Evolutionary conservation across 2,329 filamentous ascomycete genomes (phyloP).

Genomic region (Tolypocladium cylindrosporum): DNA sequence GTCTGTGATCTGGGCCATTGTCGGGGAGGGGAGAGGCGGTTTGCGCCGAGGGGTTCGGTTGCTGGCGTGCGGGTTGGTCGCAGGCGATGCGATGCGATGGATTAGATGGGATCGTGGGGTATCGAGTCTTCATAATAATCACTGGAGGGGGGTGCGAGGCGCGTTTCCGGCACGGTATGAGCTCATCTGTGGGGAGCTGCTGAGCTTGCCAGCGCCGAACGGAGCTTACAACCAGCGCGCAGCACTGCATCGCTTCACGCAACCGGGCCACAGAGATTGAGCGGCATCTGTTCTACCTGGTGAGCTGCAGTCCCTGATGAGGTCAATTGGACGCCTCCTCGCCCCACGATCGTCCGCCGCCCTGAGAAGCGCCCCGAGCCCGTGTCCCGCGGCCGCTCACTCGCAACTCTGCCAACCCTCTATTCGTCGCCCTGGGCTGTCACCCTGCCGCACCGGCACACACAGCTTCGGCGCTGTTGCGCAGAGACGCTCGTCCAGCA

Average conservation of each 20-base stretch:
- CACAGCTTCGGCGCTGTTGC: not conserved
- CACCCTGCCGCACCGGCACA: not conserved
- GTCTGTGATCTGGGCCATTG: slow-evolving; percentile 51
- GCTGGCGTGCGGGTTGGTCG: not conserved
- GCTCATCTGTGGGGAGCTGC: slow-evolving; percentile 12
- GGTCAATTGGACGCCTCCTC: slow-evolving; percentile 1
- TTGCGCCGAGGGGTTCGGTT: not conserved
- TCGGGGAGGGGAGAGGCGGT: not conserved
- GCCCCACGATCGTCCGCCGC: not conserved
- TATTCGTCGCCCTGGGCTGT: too few relatives aligned
- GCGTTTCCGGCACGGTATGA: slow-evolving; percentile 19
- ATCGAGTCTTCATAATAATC: not conserved
- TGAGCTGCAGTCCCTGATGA: slow-evolving; percentile 6
- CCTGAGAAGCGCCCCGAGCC: not conserved
- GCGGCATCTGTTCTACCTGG: not conserved
- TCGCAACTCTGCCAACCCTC: not conserved
- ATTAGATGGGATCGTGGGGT: slow-evolving; percentile 23
- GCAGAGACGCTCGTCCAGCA: slow-evolving; percentile 5
- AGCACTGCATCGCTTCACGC: not conserved
- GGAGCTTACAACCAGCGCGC: not conserved
- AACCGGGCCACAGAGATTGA: too few relatives aligned
- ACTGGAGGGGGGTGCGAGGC: not conserved
- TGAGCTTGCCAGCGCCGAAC: not conserved
- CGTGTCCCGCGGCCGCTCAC: too few relatives aligned
- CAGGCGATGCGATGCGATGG: slow-evolving; percentile 8